phyloP scores from a whole-genome alignment of 495 filamentous ascomycete genomes.

The Aspergillus conjunctus region DNA sequence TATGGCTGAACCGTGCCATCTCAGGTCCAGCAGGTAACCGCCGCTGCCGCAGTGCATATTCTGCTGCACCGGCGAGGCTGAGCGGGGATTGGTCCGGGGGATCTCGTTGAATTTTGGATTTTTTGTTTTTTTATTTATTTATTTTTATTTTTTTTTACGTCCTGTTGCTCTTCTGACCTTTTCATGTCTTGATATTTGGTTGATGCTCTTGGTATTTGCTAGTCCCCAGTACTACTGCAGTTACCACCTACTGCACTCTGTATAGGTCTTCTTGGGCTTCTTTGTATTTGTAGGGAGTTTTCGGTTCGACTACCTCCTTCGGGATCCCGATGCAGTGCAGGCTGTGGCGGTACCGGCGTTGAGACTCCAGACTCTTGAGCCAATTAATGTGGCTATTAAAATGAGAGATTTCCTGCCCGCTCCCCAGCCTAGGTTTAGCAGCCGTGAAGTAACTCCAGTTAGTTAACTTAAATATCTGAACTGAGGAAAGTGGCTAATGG shows the following conservation, averaged over 20 bases:
- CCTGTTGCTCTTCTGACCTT: constrained; percentile 1
- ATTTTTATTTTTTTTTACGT: constrained; percentile 3
- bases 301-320: background rate
- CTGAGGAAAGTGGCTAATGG: too few relatives aligned
- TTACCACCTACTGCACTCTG: too few relatives aligned
- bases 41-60: constrained; percentile 24
- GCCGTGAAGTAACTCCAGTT: background rate
- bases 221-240: constrained; percentile 7
- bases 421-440: background rate
- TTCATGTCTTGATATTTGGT: constrained; percentile 5
- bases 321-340: background rate
- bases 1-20: background rate
- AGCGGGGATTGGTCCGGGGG: constrained; percentile 7
- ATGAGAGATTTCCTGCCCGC: constrained; percentile 16
- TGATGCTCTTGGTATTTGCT: constrained; percentile 14
- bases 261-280: background rate
- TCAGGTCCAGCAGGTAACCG: constrained; percentile 14
- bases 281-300: background rate
- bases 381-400: constrained; percentile 2
- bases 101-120: background rate
- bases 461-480: too few relatives aligned
- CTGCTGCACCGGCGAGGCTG: background rate
- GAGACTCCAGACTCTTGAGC: background rate
- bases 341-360: constrained; percentile 1
- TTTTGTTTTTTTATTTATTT: background rate